phyloP scores from a whole-genome alignment of 495 filamentous ascomycete species.

The Penicillium ucsense region DNA sequence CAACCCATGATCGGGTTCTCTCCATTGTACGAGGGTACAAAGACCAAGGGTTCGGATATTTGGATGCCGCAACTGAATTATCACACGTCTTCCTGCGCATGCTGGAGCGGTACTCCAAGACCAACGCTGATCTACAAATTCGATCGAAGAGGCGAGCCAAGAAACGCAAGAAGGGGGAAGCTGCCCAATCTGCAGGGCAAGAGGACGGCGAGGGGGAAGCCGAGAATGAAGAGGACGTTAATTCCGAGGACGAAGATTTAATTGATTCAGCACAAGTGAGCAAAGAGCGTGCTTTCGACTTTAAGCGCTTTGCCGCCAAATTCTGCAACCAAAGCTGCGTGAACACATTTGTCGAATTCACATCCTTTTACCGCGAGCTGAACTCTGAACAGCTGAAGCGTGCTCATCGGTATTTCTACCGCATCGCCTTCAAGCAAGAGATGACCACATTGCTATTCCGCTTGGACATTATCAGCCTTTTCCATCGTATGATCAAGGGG shows the following conservation, averaged over 20 bases:
- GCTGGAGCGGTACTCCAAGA: slow-evolving; percentile 86
- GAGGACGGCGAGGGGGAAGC: slow-evolving; percentile 15
- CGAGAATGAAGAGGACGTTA: slow-evolving; percentile 43
- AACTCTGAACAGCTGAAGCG: slow-evolving; percentile 75
- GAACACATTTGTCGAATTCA: slow-evolving; percentile 79
- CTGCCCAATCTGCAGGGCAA: slow-evolving; percentile 2
- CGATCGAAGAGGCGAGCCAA: slow-evolving; percentile 63
- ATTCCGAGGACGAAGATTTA: slow-evolving; percentile 69
- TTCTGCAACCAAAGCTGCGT: slow-evolving; percentile 79
- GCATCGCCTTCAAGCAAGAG: slow-evolving; percentile 89
- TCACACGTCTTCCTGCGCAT: slow-evolving; percentile 85
- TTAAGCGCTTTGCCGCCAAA: slow-evolving; percentile 67
- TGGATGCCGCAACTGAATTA: slow-evolving; percentile 88
- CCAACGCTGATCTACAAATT: slow-evolving; percentile 87
- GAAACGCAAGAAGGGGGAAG: slow-evolving; percentile 55
- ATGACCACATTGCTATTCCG: slow-evolving; percentile 81
- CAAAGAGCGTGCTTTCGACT: slow-evolving; percentile 89
- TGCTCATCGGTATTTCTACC: slow-evolving; percentile 89
- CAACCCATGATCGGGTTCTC: slow-evolving; percentile 78
- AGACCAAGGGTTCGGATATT: slow-evolving; percentile 85
- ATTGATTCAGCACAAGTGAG: slow-evolving; percentile 54
- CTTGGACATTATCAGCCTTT: slow-evolving; percentile 78
- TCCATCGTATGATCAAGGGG: slow-evolving; percentile 89
- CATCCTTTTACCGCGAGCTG: slow-evolving; percentile 75
- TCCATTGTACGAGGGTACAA: slow-evolving; percentile 74